Conservation (phyloP, 192 early-diverging fungal species). For the Neocallimastix lanati region DNA sequence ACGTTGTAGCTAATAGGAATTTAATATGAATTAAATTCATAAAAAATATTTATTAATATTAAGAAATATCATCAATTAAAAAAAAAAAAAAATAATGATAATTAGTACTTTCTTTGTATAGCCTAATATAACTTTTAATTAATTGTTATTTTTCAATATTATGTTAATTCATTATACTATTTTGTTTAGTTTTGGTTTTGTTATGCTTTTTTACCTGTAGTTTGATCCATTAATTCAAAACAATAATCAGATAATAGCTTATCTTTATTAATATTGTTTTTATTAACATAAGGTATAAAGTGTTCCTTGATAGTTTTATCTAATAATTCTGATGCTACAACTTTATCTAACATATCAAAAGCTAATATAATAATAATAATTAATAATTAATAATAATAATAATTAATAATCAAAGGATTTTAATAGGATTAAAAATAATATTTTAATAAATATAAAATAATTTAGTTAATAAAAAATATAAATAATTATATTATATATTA, state of each 20-base stretch:
- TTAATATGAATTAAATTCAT: too few species aligned
- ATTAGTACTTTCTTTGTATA: too few species aligned
- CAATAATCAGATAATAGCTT: constrained; percentile 33
- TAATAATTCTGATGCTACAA: constrained; percentile 35
- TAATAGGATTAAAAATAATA: too few species aligned
- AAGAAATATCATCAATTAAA: too few species aligned
- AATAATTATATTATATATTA: too few species aligned
- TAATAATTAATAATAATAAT: too few species aligned
- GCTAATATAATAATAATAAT: constrained; percentile 12
- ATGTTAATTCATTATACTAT: neutral
- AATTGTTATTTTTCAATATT: too few species aligned
- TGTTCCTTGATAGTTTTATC: constrained; percentile 24
- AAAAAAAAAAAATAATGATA: too few species aligned
- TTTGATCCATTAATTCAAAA: constrained; percentile 28
- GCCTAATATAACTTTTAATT: too few species aligned
- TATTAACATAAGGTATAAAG: constrained; percentile 29
- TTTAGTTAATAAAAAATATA: too few species aligned
- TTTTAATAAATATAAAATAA: too few species aligned
- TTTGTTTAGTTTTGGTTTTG: neutral
- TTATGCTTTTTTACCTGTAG: neutral
- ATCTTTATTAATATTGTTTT: constrained; percentile 27
- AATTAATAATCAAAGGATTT: too few species aligned
- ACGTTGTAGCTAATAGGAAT: neutral
- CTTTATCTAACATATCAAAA: constrained; percentile 38
- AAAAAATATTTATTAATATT: neutral